Evolutionary conservation across 139 green algal genomes (phyloP).

Genomic region (Haematococcus lacustris): DNA sequence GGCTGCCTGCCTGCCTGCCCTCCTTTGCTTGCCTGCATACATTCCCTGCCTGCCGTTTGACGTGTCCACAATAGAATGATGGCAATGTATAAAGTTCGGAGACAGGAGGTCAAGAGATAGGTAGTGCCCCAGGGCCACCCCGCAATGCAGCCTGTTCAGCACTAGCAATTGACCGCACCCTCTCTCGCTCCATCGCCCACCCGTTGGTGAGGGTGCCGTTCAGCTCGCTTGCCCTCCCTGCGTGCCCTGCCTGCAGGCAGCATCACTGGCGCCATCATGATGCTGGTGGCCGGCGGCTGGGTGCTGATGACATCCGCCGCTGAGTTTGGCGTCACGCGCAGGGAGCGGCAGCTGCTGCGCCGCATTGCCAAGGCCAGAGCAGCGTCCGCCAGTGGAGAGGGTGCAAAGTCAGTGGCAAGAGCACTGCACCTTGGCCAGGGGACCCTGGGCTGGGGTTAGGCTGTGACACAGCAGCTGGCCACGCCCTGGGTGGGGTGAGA

Average conservation of each 20-base stretch:
- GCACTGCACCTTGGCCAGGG: not conserved
- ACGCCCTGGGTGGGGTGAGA: not conserved
- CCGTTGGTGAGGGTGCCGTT: too few relatives aligned
- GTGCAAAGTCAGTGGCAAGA: not conserved
- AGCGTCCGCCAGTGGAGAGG: not conserved
- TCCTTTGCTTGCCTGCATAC: too few relatives aligned
- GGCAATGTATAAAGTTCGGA: too few relatives aligned
- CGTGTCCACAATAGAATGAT: too few relatives aligned
- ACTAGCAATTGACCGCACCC: too few relatives aligned
- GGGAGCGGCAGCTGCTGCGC: slow-evolving; percentile 8
- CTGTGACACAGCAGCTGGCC: not conserved
- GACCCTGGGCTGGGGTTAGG: not conserved
- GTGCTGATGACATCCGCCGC: not conserved
- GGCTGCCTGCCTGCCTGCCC: too few relatives aligned
- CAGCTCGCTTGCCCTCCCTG: too few relatives aligned
- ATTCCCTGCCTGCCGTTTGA: too few relatives aligned
- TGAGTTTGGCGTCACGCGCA: slow-evolving; percentile 7
- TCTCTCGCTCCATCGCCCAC: too few relatives aligned
- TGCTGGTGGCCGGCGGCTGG: not conserved
- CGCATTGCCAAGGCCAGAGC: slow-evolving; percentile 6
- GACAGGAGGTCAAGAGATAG: too few relatives aligned
- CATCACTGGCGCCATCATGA: not conserved
- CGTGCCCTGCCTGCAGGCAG: not conserved
- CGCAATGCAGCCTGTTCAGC: too few relatives aligned
- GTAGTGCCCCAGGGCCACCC: too few relatives aligned